Evolutionary conservation across 2,329 filamentous ascomycete species (phyloP).

Genomic region (Aureobasidium lini): DNA sequence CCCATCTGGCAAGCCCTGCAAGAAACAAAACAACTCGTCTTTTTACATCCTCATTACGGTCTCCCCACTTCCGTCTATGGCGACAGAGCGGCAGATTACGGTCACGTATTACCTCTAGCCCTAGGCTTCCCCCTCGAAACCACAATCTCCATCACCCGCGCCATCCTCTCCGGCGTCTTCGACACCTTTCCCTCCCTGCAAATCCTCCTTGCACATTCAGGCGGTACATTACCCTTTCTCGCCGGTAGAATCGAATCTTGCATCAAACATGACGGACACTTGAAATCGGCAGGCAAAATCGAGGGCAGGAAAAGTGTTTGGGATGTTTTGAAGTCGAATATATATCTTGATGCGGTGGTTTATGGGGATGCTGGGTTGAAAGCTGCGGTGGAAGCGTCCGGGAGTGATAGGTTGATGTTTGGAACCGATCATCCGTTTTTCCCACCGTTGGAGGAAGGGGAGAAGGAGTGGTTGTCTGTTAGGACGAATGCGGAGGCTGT

Average conservation of each 20-base stretch:
- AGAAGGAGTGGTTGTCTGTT: constrained; percentile 64
- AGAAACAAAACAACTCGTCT: constrained; percentile 58
- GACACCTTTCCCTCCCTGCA: constrained; percentile 62
- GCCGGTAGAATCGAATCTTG: constrained; percentile 85
- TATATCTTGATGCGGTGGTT: constrained; percentile 82
- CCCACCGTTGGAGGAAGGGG: constrained; percentile 59
- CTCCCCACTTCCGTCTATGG: constrained; percentile 76
- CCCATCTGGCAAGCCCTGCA: constrained; percentile 66
- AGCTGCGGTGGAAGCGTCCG: constrained; percentile 61
- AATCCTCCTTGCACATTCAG: constrained; percentile 79
- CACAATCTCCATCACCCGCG: constrained; percentile 78
- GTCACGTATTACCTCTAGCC: constrained; percentile 78
- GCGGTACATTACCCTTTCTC: constrained; percentile 80
- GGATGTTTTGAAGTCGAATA: constrained; percentile 63
- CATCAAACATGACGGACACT: constrained; percentile 70
- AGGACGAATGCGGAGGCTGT: constrained; percentile 52
- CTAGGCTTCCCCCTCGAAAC: constrained; percentile 89
- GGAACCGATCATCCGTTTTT: constrained; percentile 82
- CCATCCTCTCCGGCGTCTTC: constrained; percentile 82
- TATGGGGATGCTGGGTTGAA: constrained; percentile 68
- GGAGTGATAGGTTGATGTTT: constrained; percentile 66
- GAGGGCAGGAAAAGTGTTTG: constrained; percentile 52
- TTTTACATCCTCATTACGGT: constrained; percentile 89
- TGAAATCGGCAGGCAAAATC: constrained; percentile 56
- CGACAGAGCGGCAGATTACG: constrained; percentile 61